These are phyloP conservation scores for Aspergillus nidulans DNA, from an alignment of 495 filamentous ascomycete genomes.

Conservation along the genomic window DNA sequence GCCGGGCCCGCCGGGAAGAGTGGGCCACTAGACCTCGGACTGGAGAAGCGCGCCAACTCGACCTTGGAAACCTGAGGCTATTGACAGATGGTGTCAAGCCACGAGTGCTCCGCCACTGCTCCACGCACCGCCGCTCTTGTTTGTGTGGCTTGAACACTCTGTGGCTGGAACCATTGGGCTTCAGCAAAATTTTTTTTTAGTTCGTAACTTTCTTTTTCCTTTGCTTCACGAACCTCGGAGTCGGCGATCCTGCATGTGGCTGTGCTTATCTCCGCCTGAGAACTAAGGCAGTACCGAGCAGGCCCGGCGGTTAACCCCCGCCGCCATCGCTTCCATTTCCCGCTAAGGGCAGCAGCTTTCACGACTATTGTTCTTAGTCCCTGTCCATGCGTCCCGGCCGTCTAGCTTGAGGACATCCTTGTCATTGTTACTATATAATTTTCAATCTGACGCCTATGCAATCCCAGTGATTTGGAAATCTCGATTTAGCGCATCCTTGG, in stretches of 20 bases:
- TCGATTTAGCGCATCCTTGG: slow-evolving; percentile 7
- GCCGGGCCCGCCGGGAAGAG: slow-evolving; percentile 13
- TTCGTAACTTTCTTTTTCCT: too few species aligned
- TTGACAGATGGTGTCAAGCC: slow-evolving; percentile 22
- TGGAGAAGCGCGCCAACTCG: slow-evolving; percentile 1
- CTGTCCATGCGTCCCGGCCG: slow-evolving; percentile 8
- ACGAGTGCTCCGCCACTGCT: slow-evolving; percentile 8
- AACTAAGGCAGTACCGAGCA: background rate
- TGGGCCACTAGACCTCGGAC: slow-evolving; percentile 12
- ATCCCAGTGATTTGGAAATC: slow-evolving; percentile 15
- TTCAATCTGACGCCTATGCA: background rate
- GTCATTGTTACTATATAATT: background rate
- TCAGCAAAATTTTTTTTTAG: too few species aligned
- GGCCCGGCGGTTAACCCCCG: background rate
- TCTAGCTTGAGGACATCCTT: slow-evolving; percentile 8
- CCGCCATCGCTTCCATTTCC: background rate
- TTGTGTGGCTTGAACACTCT: background rate
- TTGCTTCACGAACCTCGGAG: slow-evolving; percentile 2
- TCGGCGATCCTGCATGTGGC: slow-evolving; percentile 16
- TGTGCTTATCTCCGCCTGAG: slow-evolving; percentile 9
- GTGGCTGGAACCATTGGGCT: background rate
- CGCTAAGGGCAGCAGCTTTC: background rate
- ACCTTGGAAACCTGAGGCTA: background rate
- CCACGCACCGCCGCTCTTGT: slow-evolving; percentile 14
- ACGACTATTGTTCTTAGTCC: slow-evolving; percentile 6